Percentiles rank a stretch among this genome's conserved stretches.
phyloP scores from a whole-genome alignment of 164 flowering plant species.

The Warburgia ugandensis region DNA sequence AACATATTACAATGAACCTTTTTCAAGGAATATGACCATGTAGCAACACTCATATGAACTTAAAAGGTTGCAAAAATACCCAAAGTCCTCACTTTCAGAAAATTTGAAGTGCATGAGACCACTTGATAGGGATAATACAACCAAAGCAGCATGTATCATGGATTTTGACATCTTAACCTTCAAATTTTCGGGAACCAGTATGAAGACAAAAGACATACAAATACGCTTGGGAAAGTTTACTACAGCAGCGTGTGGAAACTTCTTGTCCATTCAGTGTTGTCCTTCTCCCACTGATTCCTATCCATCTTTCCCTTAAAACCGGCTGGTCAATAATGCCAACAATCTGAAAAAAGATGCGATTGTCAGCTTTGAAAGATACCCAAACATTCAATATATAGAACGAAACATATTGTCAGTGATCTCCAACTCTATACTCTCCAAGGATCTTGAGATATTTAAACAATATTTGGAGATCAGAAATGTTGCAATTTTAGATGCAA shows the following conservation, averaged over 20 bases:
- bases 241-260: constrained; percentile 69
- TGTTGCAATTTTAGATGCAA: no score
- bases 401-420: no score
- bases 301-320: constrained; percentile 85
- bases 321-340: constrained; percentile 96
- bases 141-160: background rate
- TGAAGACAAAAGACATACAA: constrained; percentile 40
- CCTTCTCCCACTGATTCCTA: constrained; percentile 69
- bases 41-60: no score
- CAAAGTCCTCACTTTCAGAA: no score
- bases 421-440: no score
- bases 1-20: no score
- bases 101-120: no score
- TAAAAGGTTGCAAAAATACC: no score
- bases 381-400: background rate
- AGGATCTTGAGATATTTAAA: no score
- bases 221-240: constrained; percentile 71
- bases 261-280: constrained; percentile 81
- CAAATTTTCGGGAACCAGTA: background rate
- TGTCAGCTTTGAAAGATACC: background rate
- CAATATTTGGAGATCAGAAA: no score
- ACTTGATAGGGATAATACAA: background rate
- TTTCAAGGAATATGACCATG: no score
- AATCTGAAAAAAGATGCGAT: constrained; percentile 43
- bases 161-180: background rate